These are phyloP conservation scores for Pleurozium schreberi DNA, from an alignment of 225 moss, liverwort and hornwort genomes.

Conservation along the genomic window DNA sequence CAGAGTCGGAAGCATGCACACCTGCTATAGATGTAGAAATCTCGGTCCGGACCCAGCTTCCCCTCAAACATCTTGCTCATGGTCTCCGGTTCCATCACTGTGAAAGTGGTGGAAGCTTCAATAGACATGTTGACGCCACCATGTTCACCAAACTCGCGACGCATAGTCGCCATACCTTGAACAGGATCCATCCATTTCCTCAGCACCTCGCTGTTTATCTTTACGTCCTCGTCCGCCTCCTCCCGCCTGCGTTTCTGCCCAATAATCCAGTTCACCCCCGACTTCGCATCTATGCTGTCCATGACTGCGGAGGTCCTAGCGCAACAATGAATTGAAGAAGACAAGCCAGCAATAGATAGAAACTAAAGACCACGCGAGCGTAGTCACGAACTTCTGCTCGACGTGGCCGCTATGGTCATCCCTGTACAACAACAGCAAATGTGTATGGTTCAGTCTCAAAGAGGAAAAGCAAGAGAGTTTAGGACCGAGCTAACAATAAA, in stretches of 20 bases:
- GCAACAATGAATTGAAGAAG: not conserved
- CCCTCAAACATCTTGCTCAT: slow-evolving; percentile 57
- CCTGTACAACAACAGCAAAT: not conserved
- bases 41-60: slow-evolving; percentile 50
- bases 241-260: slow-evolving; percentile 41
- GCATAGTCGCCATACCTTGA: slow-evolving; percentile 41
- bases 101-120: slow-evolving; percentile 60
- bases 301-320: not conserved
- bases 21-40: slow-evolving; percentile 67
- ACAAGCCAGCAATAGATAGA: not conserved
- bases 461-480: not conserved
- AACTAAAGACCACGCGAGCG: not conserved
- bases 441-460: not conserved
- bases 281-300: not conserved
- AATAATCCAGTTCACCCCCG: slow-evolving; percentile 1
- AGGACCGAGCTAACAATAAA: not conserved
- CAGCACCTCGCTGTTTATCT: slow-evolving; percentile 22
- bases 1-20: not conserved
- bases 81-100: slow-evolving; percentile 68
- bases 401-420: not conserved
- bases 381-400: not conserved
- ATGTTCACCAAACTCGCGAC: slow-evolving; percentile 62
- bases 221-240: slow-evolving; percentile 12
- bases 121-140: slow-evolving; percentile 73
- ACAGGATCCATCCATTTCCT: slow-evolving; percentile 59